Conservation (phyloP, 495 filamentous ascomycete species). For the Beverwykella pulmonaria region DNA sequence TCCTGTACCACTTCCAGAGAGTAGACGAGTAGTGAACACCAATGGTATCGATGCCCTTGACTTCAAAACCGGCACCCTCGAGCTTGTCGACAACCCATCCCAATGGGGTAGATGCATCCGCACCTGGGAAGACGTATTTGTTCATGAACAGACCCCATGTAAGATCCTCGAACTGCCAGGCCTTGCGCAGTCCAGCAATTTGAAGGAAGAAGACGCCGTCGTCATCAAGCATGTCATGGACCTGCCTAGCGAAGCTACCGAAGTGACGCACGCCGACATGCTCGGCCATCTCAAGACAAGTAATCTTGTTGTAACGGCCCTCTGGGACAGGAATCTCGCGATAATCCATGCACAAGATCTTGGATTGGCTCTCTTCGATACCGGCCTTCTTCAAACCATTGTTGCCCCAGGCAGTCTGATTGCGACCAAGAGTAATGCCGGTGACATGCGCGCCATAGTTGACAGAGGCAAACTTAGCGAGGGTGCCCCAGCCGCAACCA, state of each 20-base stretch:
- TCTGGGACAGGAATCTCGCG: slow-evolving; percentile 73
- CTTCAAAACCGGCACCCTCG: slow-evolving; percentile 76
- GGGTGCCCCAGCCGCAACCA: slow-evolving; percentile 86
- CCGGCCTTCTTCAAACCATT: slow-evolving; percentile 68
- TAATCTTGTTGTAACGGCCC: slow-evolving; percentile 80
- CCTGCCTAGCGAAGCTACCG: slow-evolving; percentile 66
- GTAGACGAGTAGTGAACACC: slow-evolving; percentile 98
- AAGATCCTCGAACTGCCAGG: slow-evolving; percentile 88
- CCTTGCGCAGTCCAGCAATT: slow-evolving; percentile 77
- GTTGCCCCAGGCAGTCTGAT: slow-evolving; percentile 86
- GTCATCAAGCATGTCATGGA: slow-evolving; percentile 84
- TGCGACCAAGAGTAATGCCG: slow-evolving; percentile 78
- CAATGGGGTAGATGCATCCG: slow-evolving; percentile 81
- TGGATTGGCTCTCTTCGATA: slow-evolving; percentile 70
- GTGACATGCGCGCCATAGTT: slow-evolving; percentile 79
- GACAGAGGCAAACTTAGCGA: slow-evolving; percentile 74
- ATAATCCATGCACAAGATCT: slow-evolving; percentile 81
- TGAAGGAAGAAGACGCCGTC: slow-evolving; percentile 84
- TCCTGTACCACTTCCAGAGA: slow-evolving; percentile 97
- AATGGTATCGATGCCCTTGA: slow-evolving; percentile 79
- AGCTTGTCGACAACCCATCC: slow-evolving; percentile 69
- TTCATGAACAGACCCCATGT: slow-evolving; percentile 92
- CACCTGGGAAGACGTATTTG: slow-evolving; percentile 89
- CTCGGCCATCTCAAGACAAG: slow-evolving; percentile 87
- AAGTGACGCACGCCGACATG: slow-evolving; percentile 83